Percentiles rank a stretch among this genome's conserved stretches.
phyloP scores from a whole-genome alignment of 2,329 filamentous ascomycete genomes.

The Trichoderma atrobrunneum region DNA sequence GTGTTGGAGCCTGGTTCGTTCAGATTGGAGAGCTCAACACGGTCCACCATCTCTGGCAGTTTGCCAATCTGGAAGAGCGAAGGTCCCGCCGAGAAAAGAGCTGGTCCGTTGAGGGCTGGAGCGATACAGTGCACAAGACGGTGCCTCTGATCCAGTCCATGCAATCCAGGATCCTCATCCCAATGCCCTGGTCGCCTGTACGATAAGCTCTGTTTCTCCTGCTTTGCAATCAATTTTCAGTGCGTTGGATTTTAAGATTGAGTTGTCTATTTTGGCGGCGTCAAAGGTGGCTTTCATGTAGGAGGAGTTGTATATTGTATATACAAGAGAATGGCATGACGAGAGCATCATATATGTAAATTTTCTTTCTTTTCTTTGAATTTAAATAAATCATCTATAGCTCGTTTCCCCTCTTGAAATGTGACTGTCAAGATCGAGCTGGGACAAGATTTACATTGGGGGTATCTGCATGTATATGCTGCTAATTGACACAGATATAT shows the following conservation, averaged over 20 bases:
- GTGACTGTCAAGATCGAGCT: not conserved
- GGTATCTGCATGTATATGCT: not conserved
- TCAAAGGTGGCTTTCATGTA: conserved; percentile 28
- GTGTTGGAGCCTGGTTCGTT: conserved; percentile 96
- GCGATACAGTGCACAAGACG: conserved; percentile 96
- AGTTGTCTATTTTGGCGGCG: conserved; percentile 16
- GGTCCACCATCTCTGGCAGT: conserved; percentile 98
- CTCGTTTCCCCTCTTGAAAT: not conserved
- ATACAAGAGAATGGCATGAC: conserved; percentile 10
- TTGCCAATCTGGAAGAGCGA: conserved; percentile 92
- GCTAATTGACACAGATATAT: not conserved
- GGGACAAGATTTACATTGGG: not conserved
- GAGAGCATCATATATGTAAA: not conserved
- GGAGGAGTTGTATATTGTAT: conserved; percentile 22
- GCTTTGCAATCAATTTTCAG: not conserved
- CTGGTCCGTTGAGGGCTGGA: conserved; percentile 94
- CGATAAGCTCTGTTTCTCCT: conserved; percentile 48
- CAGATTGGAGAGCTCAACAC: conserved; percentile 98
- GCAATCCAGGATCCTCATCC: conserved; percentile 90
- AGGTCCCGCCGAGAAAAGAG: conserved; percentile 88
- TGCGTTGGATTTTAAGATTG: conserved; percentile 1
- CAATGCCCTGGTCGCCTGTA: conserved; percentile 95
- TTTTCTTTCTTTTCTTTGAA: not conserved
- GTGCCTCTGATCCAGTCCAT: conserved; percentile 95
- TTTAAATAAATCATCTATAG: not conserved